A percentile compares a stretch with the other conserved stretches of the same genome.
These are phyloP conservation scores for Beverwykella pulmonaria DNA, from an alignment of 495 filamentous ascomycete genomes.

Conservation along the genomic window DNA sequence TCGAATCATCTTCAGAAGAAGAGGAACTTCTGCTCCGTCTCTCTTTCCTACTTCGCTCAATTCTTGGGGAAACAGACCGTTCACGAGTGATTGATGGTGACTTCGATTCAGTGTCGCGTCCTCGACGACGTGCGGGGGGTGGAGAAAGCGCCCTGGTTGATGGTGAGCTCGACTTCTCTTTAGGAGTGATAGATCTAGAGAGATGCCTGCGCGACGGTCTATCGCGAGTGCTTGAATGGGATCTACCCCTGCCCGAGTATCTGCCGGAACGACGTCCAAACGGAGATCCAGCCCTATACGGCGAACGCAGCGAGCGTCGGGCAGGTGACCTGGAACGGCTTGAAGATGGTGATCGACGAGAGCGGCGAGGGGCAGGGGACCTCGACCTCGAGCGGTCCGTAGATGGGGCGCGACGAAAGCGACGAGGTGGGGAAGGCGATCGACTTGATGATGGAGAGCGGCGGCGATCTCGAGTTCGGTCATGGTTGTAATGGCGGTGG, in stretches of 20 bases:
- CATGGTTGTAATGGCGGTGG: background rate
- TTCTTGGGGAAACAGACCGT: conserved; percentile 47
- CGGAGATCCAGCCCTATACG: conserved; percentile 6
- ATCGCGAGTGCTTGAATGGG: conserved; percentile 39
- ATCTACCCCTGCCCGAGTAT: conserved; percentile 21
- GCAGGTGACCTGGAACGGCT: conserved; percentile 9
- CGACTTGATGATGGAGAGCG: background rate
- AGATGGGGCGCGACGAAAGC: conserved; percentile 3
- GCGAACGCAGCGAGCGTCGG: conserved; percentile 4
- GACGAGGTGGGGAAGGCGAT: background rate
- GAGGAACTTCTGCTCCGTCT: conserved; percentile 46
- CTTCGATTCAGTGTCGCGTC: conserved; percentile 31
- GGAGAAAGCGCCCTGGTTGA: conserved; percentile 56
- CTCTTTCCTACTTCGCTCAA: conserved; percentile 29
- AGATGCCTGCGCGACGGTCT: background rate
- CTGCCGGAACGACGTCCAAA: conserved; percentile 3
- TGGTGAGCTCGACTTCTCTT: conserved; percentile 61
- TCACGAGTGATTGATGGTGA: conserved; percentile 51
- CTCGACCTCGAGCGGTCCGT: background rate
- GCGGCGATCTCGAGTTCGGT: background rate
- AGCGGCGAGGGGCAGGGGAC: conserved; percentile 8
- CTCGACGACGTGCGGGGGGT: conserved; percentile 40
- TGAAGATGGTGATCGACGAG: conserved; percentile 16
- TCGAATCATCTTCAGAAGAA: conserved; percentile 50
- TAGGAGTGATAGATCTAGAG: conserved; percentile 39